Evolutionary conservation across 768 basidiomycete genomes (phyloP).

Genomic region (Psilocybe cubensis): DNA sequence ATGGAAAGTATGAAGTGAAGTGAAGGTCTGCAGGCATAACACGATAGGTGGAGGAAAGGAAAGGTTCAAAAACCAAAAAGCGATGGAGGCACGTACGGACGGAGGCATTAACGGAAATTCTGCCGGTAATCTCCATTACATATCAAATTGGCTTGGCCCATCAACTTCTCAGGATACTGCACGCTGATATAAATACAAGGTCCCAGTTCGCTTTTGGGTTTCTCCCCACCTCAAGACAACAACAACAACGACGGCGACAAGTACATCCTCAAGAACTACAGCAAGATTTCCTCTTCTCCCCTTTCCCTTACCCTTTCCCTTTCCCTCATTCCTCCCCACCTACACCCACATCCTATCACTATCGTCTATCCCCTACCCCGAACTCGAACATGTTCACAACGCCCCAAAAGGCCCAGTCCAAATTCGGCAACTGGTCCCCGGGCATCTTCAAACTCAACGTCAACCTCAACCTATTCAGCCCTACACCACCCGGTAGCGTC

Average conservation of each 20-base stretch:
- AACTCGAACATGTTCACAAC: conserved; percentile 2
- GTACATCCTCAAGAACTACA: neutral
- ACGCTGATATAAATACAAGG: neutral
- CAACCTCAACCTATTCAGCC: neutral
- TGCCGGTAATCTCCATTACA: neutral
- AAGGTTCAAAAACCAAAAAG: neutral
- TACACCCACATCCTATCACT: neutral
- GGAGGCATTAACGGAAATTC: neutral
- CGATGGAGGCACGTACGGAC: neutral
- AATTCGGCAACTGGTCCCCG: neutral
- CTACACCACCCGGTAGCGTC: neutral
- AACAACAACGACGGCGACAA: too few species aligned
- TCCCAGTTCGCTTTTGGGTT: neutral
- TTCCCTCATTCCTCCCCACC: neutral
- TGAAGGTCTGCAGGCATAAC: neutral
- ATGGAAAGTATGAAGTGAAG: too few species aligned
- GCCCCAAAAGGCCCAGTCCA: neutral
- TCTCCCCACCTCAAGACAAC: neutral
- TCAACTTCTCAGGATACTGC: neutral
- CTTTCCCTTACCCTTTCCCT: neutral
- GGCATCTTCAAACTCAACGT: neutral
- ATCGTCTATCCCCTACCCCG: neutral
- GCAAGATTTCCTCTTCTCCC: neutral
- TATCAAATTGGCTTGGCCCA: neutral
- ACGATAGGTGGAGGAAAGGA: neutral